Evolutionary conservation across 345 rosid species (phyloP), one percentile per base, ranked within the genome.

Genomic region (Excoecaria agallocha): DNA sequence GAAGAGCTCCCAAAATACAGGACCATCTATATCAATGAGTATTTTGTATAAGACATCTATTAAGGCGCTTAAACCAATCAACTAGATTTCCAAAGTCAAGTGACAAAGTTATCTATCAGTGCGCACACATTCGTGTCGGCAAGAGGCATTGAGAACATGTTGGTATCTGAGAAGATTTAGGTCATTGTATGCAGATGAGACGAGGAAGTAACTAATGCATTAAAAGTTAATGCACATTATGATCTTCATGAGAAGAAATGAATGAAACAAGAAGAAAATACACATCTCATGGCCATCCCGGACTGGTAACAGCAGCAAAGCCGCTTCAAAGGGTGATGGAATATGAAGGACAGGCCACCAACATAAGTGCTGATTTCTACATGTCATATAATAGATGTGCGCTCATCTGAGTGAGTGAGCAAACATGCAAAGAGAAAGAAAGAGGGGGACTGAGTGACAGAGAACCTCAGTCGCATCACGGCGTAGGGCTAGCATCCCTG

Each of bases 401-500:
- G 30, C 30, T 30, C 2, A 30, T 1, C 30, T 30, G 30, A 30
- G 30, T 30, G 30, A 30, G n/a, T 30, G 30, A 30, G 30, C 30
- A 30, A 30, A 1, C 30, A 30, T 30, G 30, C 30, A 30, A 30
- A 9, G 58, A 54, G 58, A 45, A 8, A 12, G 12, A 16, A 13
- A 38, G 37, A 71, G 37, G 60, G 35, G 61, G 52, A 24, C 60
- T 51, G 73, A 57, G 73, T 39, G 70, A 70, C 41, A 52, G 38
- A 30, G 43, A 66, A 95, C 99, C 92, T 96, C 99, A 5, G 99
- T 96, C 19, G 96, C 99, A 85, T 96, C 98, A 3, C 98, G 96
- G 8, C 98, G 92, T 30, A 96, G 99, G 22, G 98, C 99, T 35
- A 96, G 87, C 99, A 96, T 96, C 64, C 99, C 99, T 39, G 99